phyloP scores from a whole-genome alignment of 805 yeast species.

The Saccharomycopsis synnaedendra region DNA sequence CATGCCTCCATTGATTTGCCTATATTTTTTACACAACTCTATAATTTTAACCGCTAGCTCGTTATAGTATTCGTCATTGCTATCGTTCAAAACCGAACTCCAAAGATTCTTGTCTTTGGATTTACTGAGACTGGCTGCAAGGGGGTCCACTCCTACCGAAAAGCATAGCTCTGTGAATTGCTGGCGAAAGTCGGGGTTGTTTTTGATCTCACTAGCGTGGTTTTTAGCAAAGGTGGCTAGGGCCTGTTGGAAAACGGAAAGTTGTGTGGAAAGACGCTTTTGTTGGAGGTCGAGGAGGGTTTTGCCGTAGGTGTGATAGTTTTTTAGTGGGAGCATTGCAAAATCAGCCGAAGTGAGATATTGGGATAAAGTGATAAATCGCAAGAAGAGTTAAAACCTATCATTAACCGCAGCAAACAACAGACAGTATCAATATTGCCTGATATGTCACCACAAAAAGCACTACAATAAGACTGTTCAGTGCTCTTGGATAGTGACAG shows the following conservation, averaged over 20 bases:
- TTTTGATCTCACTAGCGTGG: slow-evolving; percentile 55
- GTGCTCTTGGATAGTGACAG: too few relatives aligned
- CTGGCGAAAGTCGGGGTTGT: slow-evolving; percentile 51
- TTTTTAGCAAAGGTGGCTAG: slow-evolving; percentile 63
- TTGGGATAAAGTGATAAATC: too few relatives aligned
- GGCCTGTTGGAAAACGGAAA: slow-evolving; percentile 67
- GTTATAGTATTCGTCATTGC: slow-evolving; percentile 42
- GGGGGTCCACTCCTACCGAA: slow-evolving; percentile 77
- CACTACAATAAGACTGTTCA: too few relatives aligned
- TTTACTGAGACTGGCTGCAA: slow-evolving; percentile 30
- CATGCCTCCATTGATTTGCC: slow-evolving; percentile 75
- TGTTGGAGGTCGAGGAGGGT: slow-evolving; percentile 40
- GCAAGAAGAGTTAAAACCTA: too few relatives aligned
- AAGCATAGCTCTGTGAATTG: slow-evolving; percentile 70
- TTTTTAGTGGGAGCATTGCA: not conserved
- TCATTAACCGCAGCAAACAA: too few relatives aligned
- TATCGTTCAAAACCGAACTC: slow-evolving; percentile 24
- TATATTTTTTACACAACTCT: slow-evolving; percentile 60
- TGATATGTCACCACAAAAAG: too few relatives aligned
- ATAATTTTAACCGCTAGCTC: slow-evolving; percentile 66
- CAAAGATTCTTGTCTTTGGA: slow-evolving; percentile 21
- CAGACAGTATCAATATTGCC: too few relatives aligned
- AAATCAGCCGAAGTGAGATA: too few relatives aligned
- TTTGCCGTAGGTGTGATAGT: slow-evolving; percentile 12
- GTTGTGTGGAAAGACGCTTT: slow-evolving; percentile 54